Base-by-base conservation (phyloP, 1,139 yeast species). In the Saccharomyces hybrid region DNA sequence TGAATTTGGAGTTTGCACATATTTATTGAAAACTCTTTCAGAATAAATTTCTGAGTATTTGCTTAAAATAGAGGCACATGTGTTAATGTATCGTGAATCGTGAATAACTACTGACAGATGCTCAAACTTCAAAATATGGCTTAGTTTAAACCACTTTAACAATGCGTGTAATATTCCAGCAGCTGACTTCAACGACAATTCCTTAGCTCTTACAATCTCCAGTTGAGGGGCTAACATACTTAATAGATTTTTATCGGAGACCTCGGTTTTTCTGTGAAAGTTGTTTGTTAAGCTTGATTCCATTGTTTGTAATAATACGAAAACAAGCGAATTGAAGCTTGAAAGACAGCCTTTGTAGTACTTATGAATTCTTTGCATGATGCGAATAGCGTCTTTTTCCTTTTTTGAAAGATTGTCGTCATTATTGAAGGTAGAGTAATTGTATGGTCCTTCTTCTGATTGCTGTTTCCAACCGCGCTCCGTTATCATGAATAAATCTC, bases 71-170 rank as follows among this genome's bases (percentile, higher is more conserved):
- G 74, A 59, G 63, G 73, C 42, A 72, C 74, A 52, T 3, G 77
- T 70, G n/a, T 76, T 72, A 56, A 84, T 78, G 62, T 76, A 83
- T 54, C 83, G 81, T 7, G 85, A 80, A 68, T 95, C 99, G 69
- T 86, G 87, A 42, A 93, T 67, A 27, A 93, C 67, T 0, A 89
- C 80, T 1, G 86, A 72, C 13, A 93, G 72, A 64, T 85, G 88
- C 67, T 90, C 95, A 66, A 79, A 83, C 68, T 91, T 91, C 60
- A 90, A 70, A 1, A 89, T 74, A 69, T 93, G 96, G 52, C 83
- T 85, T 11, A 78, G 70, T 64, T 86, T 87, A 67, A 89, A 85
- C 97, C 98, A 93, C 62, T 78, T 78, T 34, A 85, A 68, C 28
- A 93, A 67, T 19, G 80, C 62, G 5, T 74, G 62, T 1, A 89